Evolutionary conservation across 140 eudicot genomes (phyloP).

Genomic region (Flaveria floridana): DNA sequence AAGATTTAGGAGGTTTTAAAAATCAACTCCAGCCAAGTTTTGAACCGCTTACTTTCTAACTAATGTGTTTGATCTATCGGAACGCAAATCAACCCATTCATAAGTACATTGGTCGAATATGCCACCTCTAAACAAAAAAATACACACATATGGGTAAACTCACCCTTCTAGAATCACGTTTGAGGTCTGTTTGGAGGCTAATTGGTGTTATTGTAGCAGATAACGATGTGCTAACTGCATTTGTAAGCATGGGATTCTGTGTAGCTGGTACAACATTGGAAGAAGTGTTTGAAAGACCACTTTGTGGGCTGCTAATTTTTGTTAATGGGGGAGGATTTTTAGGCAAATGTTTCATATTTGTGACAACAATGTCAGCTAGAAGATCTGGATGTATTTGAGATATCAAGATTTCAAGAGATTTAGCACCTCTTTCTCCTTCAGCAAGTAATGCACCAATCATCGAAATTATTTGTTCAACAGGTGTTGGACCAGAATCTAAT

Average conservation of each 20-base stretch:
- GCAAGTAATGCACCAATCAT: slow-evolving; percentile 90
- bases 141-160: slow-evolving; percentile 18
- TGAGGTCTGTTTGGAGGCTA: slow-evolving; percentile 56
- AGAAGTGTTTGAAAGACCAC: slow-evolving; percentile 37
- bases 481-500: slow-evolving; percentile 49
- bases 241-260: slow-evolving; percentile 33
- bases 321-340: slow-evolving; percentile 53
- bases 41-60: not conserved
- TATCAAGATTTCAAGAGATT: slow-evolving; percentile 79
- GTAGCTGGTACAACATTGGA: slow-evolving; percentile 38
- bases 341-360: slow-evolving; percentile 95
- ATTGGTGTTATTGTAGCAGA: slow-evolving; percentile 43
- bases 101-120: not conserved
- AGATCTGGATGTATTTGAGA: slow-evolving; percentile 87
- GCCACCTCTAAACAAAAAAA: not conserved
- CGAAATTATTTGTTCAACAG: slow-evolving; percentile 92
- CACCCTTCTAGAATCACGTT: slow-evolving; percentile 98
- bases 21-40: not conserved
- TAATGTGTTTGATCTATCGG: not conserved
- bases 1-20: not conserved
- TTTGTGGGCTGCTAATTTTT: slow-evolving; percentile 30
- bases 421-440: slow-evolving; percentile 93
- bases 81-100: not conserved
- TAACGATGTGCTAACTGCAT: slow-evolving; percentile 36
- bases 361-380: slow-evolving; percentile 91